Evolutionary conservation across 768 basidiomycete species (phyloP), one percentile per base, ranked within the genome.

Genomic region (Podaxis sp.): DNA sequence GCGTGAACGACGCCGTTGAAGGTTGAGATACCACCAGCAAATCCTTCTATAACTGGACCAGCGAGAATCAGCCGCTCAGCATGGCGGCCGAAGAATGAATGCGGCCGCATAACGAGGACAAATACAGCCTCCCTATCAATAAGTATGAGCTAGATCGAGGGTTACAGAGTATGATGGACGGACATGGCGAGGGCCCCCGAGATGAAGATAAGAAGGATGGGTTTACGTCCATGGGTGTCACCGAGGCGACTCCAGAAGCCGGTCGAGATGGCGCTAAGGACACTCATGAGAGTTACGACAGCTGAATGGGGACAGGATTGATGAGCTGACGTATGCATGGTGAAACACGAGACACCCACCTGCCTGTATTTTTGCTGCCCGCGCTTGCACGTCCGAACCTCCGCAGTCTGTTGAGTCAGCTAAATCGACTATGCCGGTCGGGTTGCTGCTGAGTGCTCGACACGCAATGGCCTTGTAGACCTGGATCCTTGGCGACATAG

Each of bases 221-320:
- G 83, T 53, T 88, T 94, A 38, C 95, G 82, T 10, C 95, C 95
- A 65, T 87, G 76, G 8, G 80, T 75, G 71, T 96, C 94, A 10
- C 91, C 88, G 46, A 87, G 84, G 54, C 86, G 83, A 56, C 91
- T 91, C 95, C 95, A 97, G 77, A 88, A 91, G 0, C 90, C 92
- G 0, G 93, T 93, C 3, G 90, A 91, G 52, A 93, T 76, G 0
- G 92, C 91, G 56, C 91, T 90, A 44, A 97, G 79, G 6, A 85
- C 71, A 56, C 91, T 93, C 87, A 91, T 90, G 8, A 82, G 82
- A 11, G 90, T 87, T 2, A 88, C 87, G 73, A 96, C 86, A 55
- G 85, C 83, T 83, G 58, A 20, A 20, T 5, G 4, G 40, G 30
- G 10, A 33, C 30, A 49, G 51, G 28, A 24, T 58, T 24, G 57